Conservation (phyloP, 441 rosid species). For the Adansonia madagascariensis region DNA sequence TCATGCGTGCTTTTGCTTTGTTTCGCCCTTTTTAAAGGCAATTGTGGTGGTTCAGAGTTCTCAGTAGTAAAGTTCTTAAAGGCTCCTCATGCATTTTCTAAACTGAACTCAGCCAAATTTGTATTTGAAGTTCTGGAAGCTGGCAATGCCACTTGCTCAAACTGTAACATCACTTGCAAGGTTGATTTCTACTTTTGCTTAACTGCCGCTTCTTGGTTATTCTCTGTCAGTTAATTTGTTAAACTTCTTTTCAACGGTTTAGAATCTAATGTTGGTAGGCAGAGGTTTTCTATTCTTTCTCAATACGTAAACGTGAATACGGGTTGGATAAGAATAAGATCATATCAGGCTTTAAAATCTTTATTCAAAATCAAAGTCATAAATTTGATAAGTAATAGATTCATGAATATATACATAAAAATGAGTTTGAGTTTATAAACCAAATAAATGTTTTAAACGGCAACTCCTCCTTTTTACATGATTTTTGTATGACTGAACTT, state of each 20-base stretch:
- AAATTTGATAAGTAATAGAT: too few relatives aligned
- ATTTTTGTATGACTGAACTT: background rate
- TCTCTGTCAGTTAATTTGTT: background rate
- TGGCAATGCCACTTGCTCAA: constrained; percentile 53
- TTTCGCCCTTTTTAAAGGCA: constrained; percentile 42
- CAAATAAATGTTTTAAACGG: too few relatives aligned
- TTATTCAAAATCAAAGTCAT: too few relatives aligned
- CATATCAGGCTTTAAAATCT: too few relatives aligned
- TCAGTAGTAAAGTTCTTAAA: constrained; percentile 63
- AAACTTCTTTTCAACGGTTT: background rate
- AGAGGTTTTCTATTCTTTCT: background rate
- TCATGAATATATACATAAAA: too few relatives aligned
- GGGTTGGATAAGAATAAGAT: too few relatives aligned
- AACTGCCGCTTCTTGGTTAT: background rate
- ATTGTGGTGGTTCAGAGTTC: constrained; percentile 49
- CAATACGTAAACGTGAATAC: too few relatives aligned
- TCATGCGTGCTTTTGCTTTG: constrained; percentile 48
- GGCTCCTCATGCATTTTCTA: constrained; percentile 65
- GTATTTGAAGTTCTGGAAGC: constrained; percentile 58
- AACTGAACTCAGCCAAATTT: constrained; percentile 63
- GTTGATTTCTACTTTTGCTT: constrained; percentile 38
- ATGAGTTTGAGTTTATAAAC: too few relatives aligned
- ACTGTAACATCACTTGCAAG: constrained; percentile 68
- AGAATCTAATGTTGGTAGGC: background rate
- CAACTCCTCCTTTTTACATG: too few relatives aligned